Base-by-base conservation (phyloP, 208 protist species). In the Leishmania lainsoni region DNA sequence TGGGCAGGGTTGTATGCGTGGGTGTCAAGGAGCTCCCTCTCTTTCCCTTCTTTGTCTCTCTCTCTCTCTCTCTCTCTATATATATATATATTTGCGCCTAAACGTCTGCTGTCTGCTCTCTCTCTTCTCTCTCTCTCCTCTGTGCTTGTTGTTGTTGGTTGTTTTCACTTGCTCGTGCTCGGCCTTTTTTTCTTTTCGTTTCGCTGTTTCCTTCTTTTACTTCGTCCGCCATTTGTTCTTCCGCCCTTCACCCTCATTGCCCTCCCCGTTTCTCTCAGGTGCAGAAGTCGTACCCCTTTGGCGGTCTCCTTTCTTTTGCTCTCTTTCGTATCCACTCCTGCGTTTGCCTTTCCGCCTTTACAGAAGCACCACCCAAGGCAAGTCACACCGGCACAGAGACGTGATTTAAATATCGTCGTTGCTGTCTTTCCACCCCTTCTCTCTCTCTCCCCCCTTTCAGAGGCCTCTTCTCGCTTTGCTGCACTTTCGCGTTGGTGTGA, bases 341-440 rank as follows among this genome's bases (percentile, higher is more conserved):
- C 22, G 9, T 17, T 56, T 56, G 0, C 12, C 17, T 1, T 17
- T 17, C 52, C 58, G 6, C 58, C 20, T 63, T 26, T 63, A 39
- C 35, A 0, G 35, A 39, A 39, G 35, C 35, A 39, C 35, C 2
- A 39, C 35, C 35, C 35, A 39, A 39, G 35, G 35, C 35, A 39
- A 39, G 35, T 39, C 35, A 39, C 2, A 39, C 35, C 0, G 35
- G 35, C 35, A 39, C 35, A 39, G 35, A 39, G 35, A 39, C 35
- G 35, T 39, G 35, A 39, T 39, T 39, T 39, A 58, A 58, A 1
- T 22, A 58, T 20, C 16, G 54, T 58, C 54, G 54, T 20, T 58
- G 54, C 20, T 1, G 16, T 9, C 48, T 75, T 75, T 54, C n/a
- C 61, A 71, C 58, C 83, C 16, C 48, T 80, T 39, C 80, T 73